Base-by-base conservation (phyloP, 345 rosid species). In the Populus euphratica region DNA sequence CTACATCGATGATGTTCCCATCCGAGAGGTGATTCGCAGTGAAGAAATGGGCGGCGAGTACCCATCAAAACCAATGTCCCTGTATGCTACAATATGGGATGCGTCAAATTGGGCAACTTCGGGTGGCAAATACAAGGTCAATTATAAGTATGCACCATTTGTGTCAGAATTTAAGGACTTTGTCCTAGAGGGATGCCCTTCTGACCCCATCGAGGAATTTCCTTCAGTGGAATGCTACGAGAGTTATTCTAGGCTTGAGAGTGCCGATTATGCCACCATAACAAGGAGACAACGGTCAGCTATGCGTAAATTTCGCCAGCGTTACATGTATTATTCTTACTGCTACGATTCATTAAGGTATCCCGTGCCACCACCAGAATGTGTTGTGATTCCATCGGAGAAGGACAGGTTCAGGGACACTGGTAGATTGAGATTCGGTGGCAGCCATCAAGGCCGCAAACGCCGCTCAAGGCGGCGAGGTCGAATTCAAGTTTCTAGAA, bases 41-140 rank as follows among this genome's bases (percentile, higher is more conserved):
- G 88, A 84, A 2, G 94, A 80, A 76, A 96, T 91, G 99, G 93
- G 94, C 1, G 82, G 83, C 0, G 99, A 96, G 50, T 96, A 85
- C 76, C 97, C 99, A 41, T 80, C 91, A 9, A 94, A 91, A 82
- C 98, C 99, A 20, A 94, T 96, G 99, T 52, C 93, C 2, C 69
- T 96, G 23, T 94, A 94, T 43, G 95, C 97, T 17, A 94, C 99
- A 0, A 92, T 94, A n/a, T 96, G 99, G 99, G 99, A 96, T 35
- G 98, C 92, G 8, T 94, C 99, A 0, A 86, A 77, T 68, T 96
- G 99, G 98, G 97, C 99, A 16, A 94, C 99, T 6, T 80, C 88
- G 0, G 97, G 99, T 1, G 99, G 99, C 0, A 88, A 83, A 77
- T 80, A 78, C 84, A 91, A 90, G 78, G 98, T 87, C 2, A 80